These are phyloP conservation scores for Neofusicoccum umdonicola DNA, from an alignment of 2,329 filamentous ascomycete species.

Conservation along the genomic window DNA sequence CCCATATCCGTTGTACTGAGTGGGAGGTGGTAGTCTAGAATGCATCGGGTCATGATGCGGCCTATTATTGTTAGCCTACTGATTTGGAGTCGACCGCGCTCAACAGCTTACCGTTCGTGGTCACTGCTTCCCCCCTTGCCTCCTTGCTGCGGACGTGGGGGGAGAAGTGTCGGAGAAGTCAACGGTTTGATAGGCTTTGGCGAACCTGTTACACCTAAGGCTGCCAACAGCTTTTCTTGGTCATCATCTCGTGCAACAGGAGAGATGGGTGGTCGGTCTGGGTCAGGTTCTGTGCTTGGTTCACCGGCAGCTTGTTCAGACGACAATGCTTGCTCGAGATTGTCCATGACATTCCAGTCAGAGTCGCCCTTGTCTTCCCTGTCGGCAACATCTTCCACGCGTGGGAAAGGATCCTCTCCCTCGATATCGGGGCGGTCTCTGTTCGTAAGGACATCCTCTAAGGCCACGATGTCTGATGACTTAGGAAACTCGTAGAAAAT, in stretches of 20 bases:
- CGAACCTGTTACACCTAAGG: conserved; percentile 36
- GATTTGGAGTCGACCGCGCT: background rate
- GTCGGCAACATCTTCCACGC: conserved; percentile 28
- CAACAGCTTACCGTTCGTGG: background rate
- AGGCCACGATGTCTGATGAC: conserved; percentile 40
- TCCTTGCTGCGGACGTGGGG: background rate
- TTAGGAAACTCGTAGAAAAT: conserved; percentile 48
- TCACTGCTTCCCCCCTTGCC: background rate
- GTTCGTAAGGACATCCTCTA: conserved; percentile 43
- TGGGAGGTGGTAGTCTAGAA: background rate
- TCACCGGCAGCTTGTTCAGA: conserved; percentile 19
- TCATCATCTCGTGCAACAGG: conserved; percentile 21
- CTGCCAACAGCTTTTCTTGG: conserved; percentile 38
- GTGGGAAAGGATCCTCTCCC: conserved; percentile 24
- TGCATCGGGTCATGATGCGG: background rate
- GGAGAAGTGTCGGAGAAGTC: background rate
- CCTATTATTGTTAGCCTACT: background rate
- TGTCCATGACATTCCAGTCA: conserved; percentile 39
- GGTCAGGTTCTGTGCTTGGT: background rate
- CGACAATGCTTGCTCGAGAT: conserved; percentile 39
- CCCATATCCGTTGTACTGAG: background rate
- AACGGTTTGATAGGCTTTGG: conserved; percentile 29
- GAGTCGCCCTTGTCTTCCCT: conserved; percentile 28
- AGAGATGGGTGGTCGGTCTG: background rate
- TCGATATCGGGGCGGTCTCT: conserved; percentile 39